Conservation (phyloP, 2,329 filamentous ascomycete species). For the Botrytis sinoallii region DNA sequence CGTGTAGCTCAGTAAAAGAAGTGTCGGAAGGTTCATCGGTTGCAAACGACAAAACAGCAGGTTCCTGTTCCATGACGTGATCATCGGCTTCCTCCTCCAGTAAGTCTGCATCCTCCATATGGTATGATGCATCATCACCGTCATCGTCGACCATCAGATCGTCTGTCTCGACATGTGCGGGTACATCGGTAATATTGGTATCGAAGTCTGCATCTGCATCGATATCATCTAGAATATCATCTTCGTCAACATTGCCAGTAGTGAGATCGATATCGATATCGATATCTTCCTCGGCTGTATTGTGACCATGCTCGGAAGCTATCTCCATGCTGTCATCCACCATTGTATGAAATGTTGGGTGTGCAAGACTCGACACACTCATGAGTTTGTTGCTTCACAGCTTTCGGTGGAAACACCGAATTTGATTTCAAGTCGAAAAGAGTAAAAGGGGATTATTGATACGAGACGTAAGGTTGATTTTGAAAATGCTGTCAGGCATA, state of each 20-base stretch:
- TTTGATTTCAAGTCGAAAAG: neutral
- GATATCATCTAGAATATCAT: conserved; percentile 55
- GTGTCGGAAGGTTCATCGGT: neutral
- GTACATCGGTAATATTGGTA: conserved; percentile 13
- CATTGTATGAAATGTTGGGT: conserved; percentile 26
- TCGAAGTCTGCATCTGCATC: conserved; percentile 37
- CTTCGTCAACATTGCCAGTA: conserved; percentile 46
- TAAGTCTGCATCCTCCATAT: conserved; percentile 38
- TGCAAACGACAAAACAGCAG: conserved; percentile 23
- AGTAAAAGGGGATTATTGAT: neutral
- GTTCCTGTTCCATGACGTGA: conserved; percentile 29
- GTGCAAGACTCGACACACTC: conserved; percentile 16
- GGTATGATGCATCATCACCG: conserved; percentile 39
- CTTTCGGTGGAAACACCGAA: neutral
- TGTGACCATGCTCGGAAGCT: conserved; percentile 44
- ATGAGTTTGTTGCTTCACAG: conserved; percentile 5
- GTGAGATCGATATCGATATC: conserved; percentile 59
- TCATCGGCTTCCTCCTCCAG: conserved; percentile 29
- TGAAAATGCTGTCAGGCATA: neutral
- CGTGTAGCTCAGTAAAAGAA: conserved; percentile 7
- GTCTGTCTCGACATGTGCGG: conserved; percentile 38
- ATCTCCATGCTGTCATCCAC: conserved; percentile 53
- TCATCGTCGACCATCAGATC: conserved; percentile 47
- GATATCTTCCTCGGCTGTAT: conserved; percentile 47
- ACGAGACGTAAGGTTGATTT: neutral